Conservation (phyloP, 2,329 filamentous ascomycete species). For the Ophiostoma sp. region DNA sequence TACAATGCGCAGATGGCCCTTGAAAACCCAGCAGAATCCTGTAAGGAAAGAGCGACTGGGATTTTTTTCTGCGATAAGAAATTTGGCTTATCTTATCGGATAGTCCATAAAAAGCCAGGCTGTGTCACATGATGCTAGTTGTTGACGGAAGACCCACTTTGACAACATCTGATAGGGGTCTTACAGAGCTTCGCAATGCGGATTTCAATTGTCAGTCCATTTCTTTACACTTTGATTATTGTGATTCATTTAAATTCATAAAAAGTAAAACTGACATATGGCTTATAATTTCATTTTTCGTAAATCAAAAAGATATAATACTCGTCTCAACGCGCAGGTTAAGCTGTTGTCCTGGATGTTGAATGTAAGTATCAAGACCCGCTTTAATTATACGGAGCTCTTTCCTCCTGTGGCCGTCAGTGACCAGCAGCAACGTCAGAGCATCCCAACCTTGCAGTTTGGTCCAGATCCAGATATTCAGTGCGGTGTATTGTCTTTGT, state of each 20-base stretch:
- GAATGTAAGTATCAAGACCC: not conserved
- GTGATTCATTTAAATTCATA: no score
- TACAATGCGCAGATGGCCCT: not conserved
- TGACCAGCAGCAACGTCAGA: not conserved
- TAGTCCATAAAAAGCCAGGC: conserved; percentile 14
- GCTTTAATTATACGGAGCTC: not conserved
- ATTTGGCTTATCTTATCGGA: conserved; percentile 20
- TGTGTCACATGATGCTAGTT: not conserved
- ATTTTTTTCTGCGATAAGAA: conserved; percentile 24
- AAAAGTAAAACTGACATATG: no score
- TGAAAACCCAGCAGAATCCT: conserved; percentile 8
- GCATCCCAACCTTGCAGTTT: not conserved
- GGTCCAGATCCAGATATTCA: not conserved
- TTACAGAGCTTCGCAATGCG: not conserved
- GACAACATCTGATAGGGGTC: not conserved
- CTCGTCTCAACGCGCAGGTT: no score
- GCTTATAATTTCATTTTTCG: no score
- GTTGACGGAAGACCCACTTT: not conserved
- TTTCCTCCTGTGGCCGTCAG: not conserved
- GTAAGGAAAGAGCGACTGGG: conserved; percentile 12
- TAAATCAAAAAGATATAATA: no score
- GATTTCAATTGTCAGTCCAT: not conserved
- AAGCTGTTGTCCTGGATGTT: not conserved
- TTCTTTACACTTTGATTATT: not conserved
- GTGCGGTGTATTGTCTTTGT: not conserved